Conservation (phyloP, 108 stramenopile genomes). For the Asterionellopsis glacialis region DNA sequence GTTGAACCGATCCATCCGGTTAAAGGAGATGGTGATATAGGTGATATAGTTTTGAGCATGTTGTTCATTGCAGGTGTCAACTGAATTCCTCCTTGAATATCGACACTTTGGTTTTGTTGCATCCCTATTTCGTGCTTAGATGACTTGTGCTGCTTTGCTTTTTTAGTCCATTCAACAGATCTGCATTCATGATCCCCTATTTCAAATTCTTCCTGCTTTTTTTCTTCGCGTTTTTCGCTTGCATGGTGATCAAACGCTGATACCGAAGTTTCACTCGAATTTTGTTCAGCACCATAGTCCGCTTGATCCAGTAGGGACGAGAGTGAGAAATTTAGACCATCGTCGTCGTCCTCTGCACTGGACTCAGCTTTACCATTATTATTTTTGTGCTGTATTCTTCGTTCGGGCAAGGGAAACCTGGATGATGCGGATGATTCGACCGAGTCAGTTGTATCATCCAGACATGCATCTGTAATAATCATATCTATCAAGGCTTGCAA, state of each 20-base stretch:
- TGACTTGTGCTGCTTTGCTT: neutral
- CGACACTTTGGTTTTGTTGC: slow-evolving; percentile 4
- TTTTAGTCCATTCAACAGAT: too few relatives aligned
- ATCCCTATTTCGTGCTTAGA: neutral
- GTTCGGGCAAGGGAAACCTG: too few relatives aligned
- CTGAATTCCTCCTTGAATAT: neutral
- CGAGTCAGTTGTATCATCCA: neutral
- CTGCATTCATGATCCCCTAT: neutral
- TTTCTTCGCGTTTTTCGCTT: slow-evolving; percentile 18
- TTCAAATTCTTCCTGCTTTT: slow-evolving; percentile 18
- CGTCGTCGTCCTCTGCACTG: too few relatives aligned
- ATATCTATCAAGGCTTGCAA: slow-evolving; percentile 65
- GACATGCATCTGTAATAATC: slow-evolving; percentile 21
- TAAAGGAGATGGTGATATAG: slow-evolving; percentile 53
- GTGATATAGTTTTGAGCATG: slow-evolving; percentile 24
- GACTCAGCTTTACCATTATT: too few relatives aligned
- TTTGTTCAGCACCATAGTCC: too few relatives aligned
- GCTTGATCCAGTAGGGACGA: too few relatives aligned
- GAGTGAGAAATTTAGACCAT: too few relatives aligned
- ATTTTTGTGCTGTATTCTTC: too few relatives aligned
- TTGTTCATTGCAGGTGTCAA: slow-evolving; percentile 3
- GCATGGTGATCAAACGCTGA: too few relatives aligned
- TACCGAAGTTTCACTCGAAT: too few relatives aligned
- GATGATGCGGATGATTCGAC: too few relatives aligned
- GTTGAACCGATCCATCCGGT: slow-evolving; percentile 79